Evolutionary conservation across 495 filamentous ascomycete genomes (phyloP), one percentile per base, ranked within the genome.

Genomic region (Penicillium salamii): DNA sequence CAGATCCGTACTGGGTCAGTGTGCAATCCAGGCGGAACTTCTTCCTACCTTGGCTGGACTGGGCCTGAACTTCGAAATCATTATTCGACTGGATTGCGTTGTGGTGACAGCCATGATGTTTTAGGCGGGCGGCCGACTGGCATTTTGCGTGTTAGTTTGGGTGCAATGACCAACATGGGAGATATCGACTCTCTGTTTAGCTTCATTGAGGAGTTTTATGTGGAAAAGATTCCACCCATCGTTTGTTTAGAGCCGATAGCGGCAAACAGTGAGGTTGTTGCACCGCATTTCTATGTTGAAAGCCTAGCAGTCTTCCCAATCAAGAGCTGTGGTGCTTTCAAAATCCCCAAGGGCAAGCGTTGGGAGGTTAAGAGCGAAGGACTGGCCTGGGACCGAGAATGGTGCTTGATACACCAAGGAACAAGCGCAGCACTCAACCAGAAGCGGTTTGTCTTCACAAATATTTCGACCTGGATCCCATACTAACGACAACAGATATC

Each of bases 1-100:
- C 89, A 96, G 55, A 64, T 96, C 7, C 77, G 92, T 3, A 91
- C 88, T 5, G 92, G 92, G 7, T 87, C 90, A 0, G 76, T 95
- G 28, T 97, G 92, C 70, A 96, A 96, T 54, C 92, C 92, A 0
- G 92, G 91, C 7, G 90, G 92, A 9, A 81, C 95, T 38, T 84
- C 90, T 14, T 58, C 68, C 0, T 79, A 78, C 23, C 77, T 96
- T 15, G 75, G 77, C 1, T 78, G 95, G 47, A 77, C 83, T 41
- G 81, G 86, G 3, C 83, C 83, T 76, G 89, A 96, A 63, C 85
- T 96, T 73, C 84, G 78, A 53, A 76, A 77, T 38, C 90, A 93
- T 55, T 96, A 89, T 60, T 86, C 82, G 1, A 80, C 85, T 2
- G 92, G 92, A 0, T 79, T 90, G 58, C 78, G 89, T 13, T 91